Evolutionary conservation across 331 rosid genomes (phyloP).

Genomic region (Erythrophleum ivorense): DNA sequence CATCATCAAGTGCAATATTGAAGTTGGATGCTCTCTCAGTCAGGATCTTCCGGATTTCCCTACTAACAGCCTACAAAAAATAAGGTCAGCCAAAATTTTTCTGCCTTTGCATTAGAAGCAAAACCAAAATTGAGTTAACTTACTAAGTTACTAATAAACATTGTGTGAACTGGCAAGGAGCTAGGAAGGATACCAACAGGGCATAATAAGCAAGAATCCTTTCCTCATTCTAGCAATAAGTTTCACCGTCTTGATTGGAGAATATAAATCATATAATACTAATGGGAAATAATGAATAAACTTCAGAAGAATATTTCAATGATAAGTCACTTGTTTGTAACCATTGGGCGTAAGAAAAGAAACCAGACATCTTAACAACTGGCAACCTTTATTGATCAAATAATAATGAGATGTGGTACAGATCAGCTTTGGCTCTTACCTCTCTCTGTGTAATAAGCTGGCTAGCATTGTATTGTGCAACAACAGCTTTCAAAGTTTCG

Average conservation of each 20-base stretch:
- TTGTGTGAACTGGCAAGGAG: background rate
- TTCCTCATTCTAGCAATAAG: background rate
- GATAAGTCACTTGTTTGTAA: slow-evolving; percentile 1
- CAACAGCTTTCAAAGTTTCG: slow-evolving; percentile 96
- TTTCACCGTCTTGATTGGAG: slow-evolving; percentile 12
- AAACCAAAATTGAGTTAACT: background rate
- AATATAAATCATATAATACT: slow-evolving; percentile 3
- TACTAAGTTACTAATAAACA: background rate
- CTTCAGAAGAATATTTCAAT: background rate
- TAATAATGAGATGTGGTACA: background rate
- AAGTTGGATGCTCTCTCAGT: slow-evolving; percentile 82
- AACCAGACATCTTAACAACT: background rate
- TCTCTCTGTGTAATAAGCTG: slow-evolving; percentile 96
- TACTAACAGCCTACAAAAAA: slow-evolving; percentile 68
- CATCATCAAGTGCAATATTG: slow-evolving; percentile 92
- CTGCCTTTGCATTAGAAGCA: background rate
- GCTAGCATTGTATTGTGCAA: slow-evolving; percentile 93
- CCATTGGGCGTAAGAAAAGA: background rate
- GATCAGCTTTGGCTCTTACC: slow-evolving; percentile 52
- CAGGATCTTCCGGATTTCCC: slow-evolving; percentile 80
- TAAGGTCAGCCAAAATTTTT: slow-evolving; percentile 12
- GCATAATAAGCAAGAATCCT: slow-evolving; percentile 13
- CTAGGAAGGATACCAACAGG: background rate
- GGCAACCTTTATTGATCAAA: background rate
- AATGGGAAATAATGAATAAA: slow-evolving; percentile 9